Evolutionary conservation across 1,284 basidiomycete species (phyloP), one percentile per base, ranked within the genome.

Genomic region (Peniophora sp.): DNA sequence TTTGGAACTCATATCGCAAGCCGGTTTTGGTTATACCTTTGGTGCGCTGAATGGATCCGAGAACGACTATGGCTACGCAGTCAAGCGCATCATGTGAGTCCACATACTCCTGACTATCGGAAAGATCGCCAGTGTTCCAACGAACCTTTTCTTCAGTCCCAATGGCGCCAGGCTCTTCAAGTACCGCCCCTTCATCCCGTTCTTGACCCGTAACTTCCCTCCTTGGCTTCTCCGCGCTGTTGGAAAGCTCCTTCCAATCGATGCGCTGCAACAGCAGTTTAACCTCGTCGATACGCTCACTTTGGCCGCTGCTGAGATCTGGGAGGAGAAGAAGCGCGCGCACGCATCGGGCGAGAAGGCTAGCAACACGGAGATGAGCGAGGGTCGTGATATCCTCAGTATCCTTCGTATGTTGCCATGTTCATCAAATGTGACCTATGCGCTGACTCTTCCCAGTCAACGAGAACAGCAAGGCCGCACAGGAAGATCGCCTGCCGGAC

Each of bases 201-300:
- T 32, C 32, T 14, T 41, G 20, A 12, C 47, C 41, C 25, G 17
- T 38, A 23, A 23, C 35, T 41, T 43, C 36, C 10, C 46, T 11
- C 14, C 6, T 24, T 17, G 22, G 19, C 9, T 32, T n/a, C 50
- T 50, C 14, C 27, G 36, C 48, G 27, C 20, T 20, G 45, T 25
- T 45, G 36, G 16, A 12, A 22, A 39, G 39, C n/a, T 25, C 14
- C 2, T 44, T 50, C 44, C 34, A 16, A 46, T 19, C 45, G 52
- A 60, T 14, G 63, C 69, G 2, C 65, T 79, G 25, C 72, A 72
- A 51, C 67, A 68, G 47, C 62, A 78, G 20, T 72, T 73, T 51
- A 60, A 65, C 16, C 74, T 74, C 51, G 68, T 72, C 8, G 71
- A 75, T 53, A 64, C 77, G 19, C 78, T 79, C 74, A 66, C 77